phyloP scores from a whole-genome alignment of 441 rosid genomes.

The Euphorbia schlechtendalii region DNA sequence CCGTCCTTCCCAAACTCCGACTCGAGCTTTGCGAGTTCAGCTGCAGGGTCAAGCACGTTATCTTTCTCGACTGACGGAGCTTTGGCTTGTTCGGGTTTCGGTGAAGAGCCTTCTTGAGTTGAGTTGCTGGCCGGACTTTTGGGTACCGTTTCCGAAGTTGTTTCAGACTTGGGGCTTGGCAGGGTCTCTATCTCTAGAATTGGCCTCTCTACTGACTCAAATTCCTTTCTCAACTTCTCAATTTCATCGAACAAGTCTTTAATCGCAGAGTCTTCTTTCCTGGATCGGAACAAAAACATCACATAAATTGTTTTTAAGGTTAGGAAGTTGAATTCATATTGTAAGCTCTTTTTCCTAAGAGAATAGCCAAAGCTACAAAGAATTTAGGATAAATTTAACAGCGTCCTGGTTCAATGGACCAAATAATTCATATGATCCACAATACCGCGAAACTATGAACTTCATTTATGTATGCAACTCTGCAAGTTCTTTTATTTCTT shows the following conservation, averaged over 20 bases:
- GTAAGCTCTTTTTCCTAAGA: neutral
- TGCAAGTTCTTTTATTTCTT: too few species aligned
- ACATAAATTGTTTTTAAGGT: neutral
- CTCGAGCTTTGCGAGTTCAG: constrained; percentile 88
- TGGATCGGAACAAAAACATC: constrained; percentile 24
- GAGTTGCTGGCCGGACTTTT: constrained; percentile 23
- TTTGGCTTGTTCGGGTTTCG: constrained; percentile 34
- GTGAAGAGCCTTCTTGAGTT: constrained; percentile 16
- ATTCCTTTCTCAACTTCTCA: constrained; percentile 62
- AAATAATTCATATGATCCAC: too few species aligned
- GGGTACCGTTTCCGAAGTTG: constrained; percentile 27
- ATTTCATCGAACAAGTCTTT: constrained; percentile 72
- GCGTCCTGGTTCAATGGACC: too few species aligned
- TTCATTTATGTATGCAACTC: too few species aligned
- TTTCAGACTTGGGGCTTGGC: constrained; percentile 26
- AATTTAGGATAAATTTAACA: too few species aligned
- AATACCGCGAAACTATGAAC: too few species aligned
- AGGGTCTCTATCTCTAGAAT: constrained; percentile 67
- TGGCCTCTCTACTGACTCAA: constrained; percentile 87
- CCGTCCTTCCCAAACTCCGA: constrained; percentile 84
- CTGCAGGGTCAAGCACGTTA: constrained; percentile 57
- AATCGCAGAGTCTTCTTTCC: constrained; percentile 58
- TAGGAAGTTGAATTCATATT: neutral
- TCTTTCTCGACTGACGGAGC: constrained; percentile 28
- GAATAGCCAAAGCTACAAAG: neutral